Base-by-base conservation (phyloP, 2,329 filamentous ascomycete species). In the Bipolaris victoriae region DNA sequence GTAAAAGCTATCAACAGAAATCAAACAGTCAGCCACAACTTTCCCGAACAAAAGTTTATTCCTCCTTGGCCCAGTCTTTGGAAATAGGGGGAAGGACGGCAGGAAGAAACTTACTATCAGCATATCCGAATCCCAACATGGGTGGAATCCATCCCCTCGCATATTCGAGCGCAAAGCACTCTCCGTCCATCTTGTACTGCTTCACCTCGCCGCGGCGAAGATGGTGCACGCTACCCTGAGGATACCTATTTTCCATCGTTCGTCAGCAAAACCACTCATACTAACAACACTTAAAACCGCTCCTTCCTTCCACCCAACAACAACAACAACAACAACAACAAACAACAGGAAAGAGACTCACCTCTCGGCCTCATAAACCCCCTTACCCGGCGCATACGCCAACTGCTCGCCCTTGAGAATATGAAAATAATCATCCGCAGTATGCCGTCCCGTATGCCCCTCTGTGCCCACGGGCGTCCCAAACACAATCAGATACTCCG, bases 341-440 rank as follows among this genome's bases (percentile, higher is more conserved):
- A 16, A 16, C 16, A 16, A 16, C 16, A 16, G 10, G n/a, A 47
- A 10, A 10, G 0, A 44, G 18, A 48, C 46, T 48, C 7, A 48
- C 46, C 18, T 48, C 77, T 91, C 89, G 33, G 88, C 80, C 74
- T 84, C 82, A 76, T 86, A 91, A 62, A 81, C 74, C 64, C 89
- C 89, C 2, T 88, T 86, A 4, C 63, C 72, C 18, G 71, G 69
- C 16, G 85, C 83, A 81, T 92, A 93, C 63, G 91, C 90, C 68
- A 86, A 82, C 79, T 96, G 88, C 68, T 88, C 86, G 68, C 92
- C 92, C 33, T 82, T 82, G 31, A 97, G 83, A 82, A 97, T 96
- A 82, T 93, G 86, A 83, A 97, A 97, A 83, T 95, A 97, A 82
- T 97, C 92, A 79, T 96, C 90, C 15, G 92, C 92, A 11, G 91